Evolutionary conservation across 805 yeast species (phyloP), one percentile per base, ranked within the genome.

Genomic region (Wickerhamiella vanderwaltii): DNA sequence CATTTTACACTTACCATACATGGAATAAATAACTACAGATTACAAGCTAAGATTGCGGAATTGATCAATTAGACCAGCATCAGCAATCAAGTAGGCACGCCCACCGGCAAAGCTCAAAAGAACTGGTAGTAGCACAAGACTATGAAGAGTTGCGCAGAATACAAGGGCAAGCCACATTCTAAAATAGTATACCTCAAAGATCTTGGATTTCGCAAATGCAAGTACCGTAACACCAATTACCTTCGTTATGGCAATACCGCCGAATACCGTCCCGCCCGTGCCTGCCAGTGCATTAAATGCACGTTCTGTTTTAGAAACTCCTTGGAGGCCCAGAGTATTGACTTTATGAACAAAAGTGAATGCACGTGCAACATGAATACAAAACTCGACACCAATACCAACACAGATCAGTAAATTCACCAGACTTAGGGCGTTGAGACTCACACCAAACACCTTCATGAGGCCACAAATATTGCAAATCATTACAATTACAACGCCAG

Each of bases 301-400:
- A 3, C 69, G 58, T 29, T 60, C 62, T 15, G 58, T 57, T 31
- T 53, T 48, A 9, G 58, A 51, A 22, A 46, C 46, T 1, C 54
- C 61, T 38, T 46, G 57, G 40, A 48, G 49, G 23, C 60, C 59
- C 17, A 53, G 54, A 6, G 51, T 52, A 18, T 56, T 53, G 31
- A 54, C 57, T 40, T 53, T 57, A 37, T 68, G 67, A 9, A 67
- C 61, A 24, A 66, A 64, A 20, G 80, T 71, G 58, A 76, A 88
- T 1, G 91, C 85, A 44, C 91, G 67, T 1, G 85, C 80, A 42
- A 91, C 70, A 59, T 88, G 97, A 25, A 81, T 73, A 45, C 95
- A 85, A 56, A 88, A 91, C 60, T 91, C 98, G 26, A 91, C 95
- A 2, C 91, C 87, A 28, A 88, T 64, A 0, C 98, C 98, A 2